These are phyloP conservation scores for Penicillium digitatum DNA, from an alignment of 2,329 filamentous ascomycete genomes.

Conservation along the genomic window DNA sequence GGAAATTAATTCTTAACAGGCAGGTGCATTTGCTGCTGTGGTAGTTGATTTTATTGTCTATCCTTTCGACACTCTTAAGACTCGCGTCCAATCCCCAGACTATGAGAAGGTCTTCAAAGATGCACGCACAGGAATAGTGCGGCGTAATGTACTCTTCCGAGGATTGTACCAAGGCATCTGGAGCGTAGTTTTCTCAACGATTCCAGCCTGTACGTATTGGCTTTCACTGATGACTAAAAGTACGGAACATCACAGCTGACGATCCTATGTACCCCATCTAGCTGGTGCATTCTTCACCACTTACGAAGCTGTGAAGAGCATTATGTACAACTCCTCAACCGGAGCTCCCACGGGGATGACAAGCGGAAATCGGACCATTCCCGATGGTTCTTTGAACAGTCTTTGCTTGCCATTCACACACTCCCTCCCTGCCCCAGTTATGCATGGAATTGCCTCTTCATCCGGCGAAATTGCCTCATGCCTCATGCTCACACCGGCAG, in stretches of 20 bases:
- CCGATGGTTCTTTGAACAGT: neutral
- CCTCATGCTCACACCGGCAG: constrained; percentile 78
- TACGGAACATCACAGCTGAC: neutral
- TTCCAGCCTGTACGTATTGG: constrained; percentile 68
- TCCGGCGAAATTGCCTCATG: constrained; percentile 80
- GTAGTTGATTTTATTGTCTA: constrained; percentile 82
- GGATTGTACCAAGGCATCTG: constrained; percentile 86
- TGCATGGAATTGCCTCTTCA: constrained; percentile 70
- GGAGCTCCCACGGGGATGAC: constrained; percentile 3
- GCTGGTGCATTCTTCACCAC: constrained; percentile 86
- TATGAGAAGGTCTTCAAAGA: constrained; percentile 65
- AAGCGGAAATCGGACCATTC: neutral
- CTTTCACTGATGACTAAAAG: neutral
- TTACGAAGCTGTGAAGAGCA: constrained; percentile 71
- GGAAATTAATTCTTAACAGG: constrained; percentile 48
- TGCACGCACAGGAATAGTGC: constrained; percentile 52
- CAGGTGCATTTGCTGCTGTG: constrained; percentile 79
- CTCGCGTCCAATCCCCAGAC: constrained; percentile 73
- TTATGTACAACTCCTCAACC: constrained; percentile 53
- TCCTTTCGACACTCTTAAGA: constrained; percentile 86
- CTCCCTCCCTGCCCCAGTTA: constrained; percentile 61
- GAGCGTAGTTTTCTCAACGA: constrained; percentile 75
- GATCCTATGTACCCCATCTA: constrained; percentile 28
- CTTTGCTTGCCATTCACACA: constrained; percentile 27
- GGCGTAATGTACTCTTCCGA: constrained; percentile 57